Percentiles rank a stretch among this genome's conserved stretches.
Evolutionary conservation across 108 stramenopile genomes (phyloP).

Genomic region (Mediolabrus comicus): DNA sequence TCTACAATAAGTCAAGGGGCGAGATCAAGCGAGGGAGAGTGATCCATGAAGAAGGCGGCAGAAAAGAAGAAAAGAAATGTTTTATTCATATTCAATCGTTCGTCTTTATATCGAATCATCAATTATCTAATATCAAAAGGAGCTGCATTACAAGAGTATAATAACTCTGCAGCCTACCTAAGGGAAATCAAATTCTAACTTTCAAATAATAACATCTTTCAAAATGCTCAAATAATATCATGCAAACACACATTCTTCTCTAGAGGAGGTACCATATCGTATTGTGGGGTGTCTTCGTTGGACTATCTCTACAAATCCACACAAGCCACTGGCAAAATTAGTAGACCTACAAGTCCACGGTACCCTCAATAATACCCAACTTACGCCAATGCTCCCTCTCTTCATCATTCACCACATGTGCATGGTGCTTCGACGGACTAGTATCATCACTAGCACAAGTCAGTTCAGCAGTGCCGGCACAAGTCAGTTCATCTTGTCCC

Average conservation of each 20-base stretch:
- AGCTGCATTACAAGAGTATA: no score
- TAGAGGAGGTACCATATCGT: no score
- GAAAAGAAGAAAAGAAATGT: not conserved
- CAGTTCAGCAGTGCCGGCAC: not conserved
- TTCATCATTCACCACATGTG: constrained; percentile 23
- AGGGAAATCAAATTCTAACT: no score
- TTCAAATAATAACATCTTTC: constrained; percentile 3
- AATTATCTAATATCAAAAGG: no score
- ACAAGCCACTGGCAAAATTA: no score
- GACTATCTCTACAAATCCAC: not conserved
- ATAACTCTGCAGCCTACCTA: no score
- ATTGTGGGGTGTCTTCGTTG: no score
- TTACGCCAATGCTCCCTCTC: constrained; percentile 10
- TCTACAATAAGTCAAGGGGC: no score
- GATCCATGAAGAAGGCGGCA: not conserved
- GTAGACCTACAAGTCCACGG: no score
- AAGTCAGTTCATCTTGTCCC: not conserved
- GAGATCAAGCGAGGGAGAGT: not conserved
- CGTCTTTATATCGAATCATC: not conserved
- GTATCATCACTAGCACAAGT: not conserved
- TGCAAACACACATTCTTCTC: not conserved
- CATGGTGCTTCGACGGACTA: constrained; percentile 7
- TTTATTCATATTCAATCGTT: not conserved
- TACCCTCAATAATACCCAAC: not conserved
- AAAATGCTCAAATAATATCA: not conserved